These are phyloP conservation scores for Pseudozyma thailandica DNA, from an alignment of 1,284 basidiomycete genomes.

Conservation along the genomic window DNA sequence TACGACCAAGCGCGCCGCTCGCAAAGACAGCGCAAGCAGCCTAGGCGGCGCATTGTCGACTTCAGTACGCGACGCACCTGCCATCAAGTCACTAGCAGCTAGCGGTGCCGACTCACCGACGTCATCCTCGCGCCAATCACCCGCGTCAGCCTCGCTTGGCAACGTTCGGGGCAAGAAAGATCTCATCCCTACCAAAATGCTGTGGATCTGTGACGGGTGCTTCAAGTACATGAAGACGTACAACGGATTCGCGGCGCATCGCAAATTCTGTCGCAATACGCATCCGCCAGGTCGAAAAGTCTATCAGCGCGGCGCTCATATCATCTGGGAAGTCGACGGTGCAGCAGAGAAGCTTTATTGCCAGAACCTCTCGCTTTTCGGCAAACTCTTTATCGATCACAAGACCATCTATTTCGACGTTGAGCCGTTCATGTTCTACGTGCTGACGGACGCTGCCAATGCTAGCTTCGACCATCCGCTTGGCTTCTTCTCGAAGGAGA, in stretches of 20 bases:
- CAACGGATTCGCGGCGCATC: slow-evolving; percentile 53
- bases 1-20: slow-evolving; percentile 6
- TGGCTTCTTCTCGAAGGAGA: slow-evolving; percentile 98
- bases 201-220: slow-evolving; percentile 84
- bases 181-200: slow-evolving; percentile 20
- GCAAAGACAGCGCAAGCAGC: slow-evolving; percentile 19
- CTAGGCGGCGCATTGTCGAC: slow-evolving; percentile 25
- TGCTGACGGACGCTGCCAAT: slow-evolving; percentile 82
- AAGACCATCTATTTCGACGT: slow-evolving; percentile 96
- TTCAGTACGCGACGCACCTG: slow-evolving; percentile 25
- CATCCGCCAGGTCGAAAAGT: slow-evolving; percentile 90
- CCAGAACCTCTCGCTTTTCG: slow-evolving; percentile 93
- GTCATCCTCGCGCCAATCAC: slow-evolving; percentile 11
- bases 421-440: slow-evolving; percentile 80
- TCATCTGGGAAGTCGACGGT: slow-evolving; percentile 96
- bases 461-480: slow-evolving; percentile 83
- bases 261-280: slow-evolving; percentile 77
- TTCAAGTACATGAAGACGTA: slow-evolving; percentile 87
- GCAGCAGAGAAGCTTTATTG: slow-evolving; percentile 85
- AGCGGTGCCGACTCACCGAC: neutral
- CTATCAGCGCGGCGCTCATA: slow-evolving; percentile 87
- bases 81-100: slow-evolving; percentile 25
- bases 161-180: slow-evolving; percentile 17
- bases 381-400: slow-evolving; percentile 98
- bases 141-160: slow-evolving; percentile 6